Conservation (phyloP, 495 filamentous ascomycete genomes). For the Penicillium ucsense region DNA sequence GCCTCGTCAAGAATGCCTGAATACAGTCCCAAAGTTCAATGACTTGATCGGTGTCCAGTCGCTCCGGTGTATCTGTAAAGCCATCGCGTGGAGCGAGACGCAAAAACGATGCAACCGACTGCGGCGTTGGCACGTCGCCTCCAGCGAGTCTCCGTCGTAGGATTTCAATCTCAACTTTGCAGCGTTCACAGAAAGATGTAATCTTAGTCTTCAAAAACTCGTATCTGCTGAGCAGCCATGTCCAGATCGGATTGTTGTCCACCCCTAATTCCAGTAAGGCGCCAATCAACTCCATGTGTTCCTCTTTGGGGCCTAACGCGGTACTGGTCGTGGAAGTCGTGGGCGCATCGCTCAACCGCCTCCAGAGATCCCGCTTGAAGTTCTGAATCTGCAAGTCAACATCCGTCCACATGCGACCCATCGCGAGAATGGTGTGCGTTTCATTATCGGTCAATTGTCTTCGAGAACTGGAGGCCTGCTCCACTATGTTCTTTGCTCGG, state of each 20-base stretch:
- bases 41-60: constrained; percentile 63
- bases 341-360: constrained; percentile 53
- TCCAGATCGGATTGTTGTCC: constrained; percentile 90
- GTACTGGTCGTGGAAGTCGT: constrained; percentile 33
- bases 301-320: constrained; percentile 48
- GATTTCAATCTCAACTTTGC: constrained; percentile 85
- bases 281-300: constrained; percentile 82
- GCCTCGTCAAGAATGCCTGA: constrained; percentile 53
- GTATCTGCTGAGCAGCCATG: constrained; percentile 83
- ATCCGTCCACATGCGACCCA: constrained; percentile 90
- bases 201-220: constrained; percentile 84
- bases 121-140: constrained; percentile 57
- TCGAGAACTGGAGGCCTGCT: constrained; percentile 37
- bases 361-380: constrained; percentile 87
- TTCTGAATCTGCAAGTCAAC: constrained; percentile 71
- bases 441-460: constrained; percentile 58
- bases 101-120: constrained; percentile 61
- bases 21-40: constrained; percentile 87
- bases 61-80: constrained; percentile 40
- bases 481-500: constrained; percentile 55
- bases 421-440: constrained; percentile 73
- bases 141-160: constrained; percentile 69
- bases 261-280: constrained; percentile 85
- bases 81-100: constrained; percentile 56
- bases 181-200: constrained; percentile 63